Percentiles rank a stretch among this genome's conserved stretches.
Evolutionary conservation across 2,329 filamentous ascomycete species (phyloP).

Genomic region (Emergomyces orientalis): DNA sequence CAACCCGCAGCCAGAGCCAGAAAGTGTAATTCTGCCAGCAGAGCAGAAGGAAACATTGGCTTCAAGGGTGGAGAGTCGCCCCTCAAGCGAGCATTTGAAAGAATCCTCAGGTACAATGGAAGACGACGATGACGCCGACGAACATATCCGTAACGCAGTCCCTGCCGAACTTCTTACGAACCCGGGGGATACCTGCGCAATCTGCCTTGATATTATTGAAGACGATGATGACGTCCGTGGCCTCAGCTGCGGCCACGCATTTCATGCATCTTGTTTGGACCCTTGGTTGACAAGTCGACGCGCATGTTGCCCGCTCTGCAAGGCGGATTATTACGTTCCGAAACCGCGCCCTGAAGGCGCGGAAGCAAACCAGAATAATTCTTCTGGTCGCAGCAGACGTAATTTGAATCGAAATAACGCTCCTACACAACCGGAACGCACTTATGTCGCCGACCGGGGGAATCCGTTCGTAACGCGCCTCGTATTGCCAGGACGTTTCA

Average conservation of each 20-base stretch:
- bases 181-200: constrained; percentile 88
- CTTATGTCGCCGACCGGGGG: constrained; percentile 26
- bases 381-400: constrained; percentile 12
- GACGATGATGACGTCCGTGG: constrained; percentile 94
- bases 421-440: constrained; percentile 27
- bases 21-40: background rate
- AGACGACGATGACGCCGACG: constrained; percentile 64
- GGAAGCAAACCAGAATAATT: constrained; percentile 9
- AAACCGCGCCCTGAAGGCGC: constrained; percentile 64
- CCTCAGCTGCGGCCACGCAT: constrained; percentile 91
- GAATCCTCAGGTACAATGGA: background rate
- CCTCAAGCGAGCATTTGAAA: background rate
- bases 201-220: constrained; percentile 88
- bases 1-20: background rate
- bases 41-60: background rate
- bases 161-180: constrained; percentile 71
- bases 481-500: constrained; percentile 30
- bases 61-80: background rate
- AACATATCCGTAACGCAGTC: constrained; percentile 71
- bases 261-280: constrained; percentile 91
- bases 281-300: constrained; percentile 92
- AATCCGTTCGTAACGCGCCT: constrained; percentile 28
- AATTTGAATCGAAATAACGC: constrained; percentile 20
- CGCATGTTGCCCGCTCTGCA: constrained; percentile 94
- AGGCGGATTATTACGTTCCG: constrained; percentile 92